Evolutionary conservation across 1,284 basidiomycete species (phyloP).

Genomic region (Tremellales sp.): DNA sequence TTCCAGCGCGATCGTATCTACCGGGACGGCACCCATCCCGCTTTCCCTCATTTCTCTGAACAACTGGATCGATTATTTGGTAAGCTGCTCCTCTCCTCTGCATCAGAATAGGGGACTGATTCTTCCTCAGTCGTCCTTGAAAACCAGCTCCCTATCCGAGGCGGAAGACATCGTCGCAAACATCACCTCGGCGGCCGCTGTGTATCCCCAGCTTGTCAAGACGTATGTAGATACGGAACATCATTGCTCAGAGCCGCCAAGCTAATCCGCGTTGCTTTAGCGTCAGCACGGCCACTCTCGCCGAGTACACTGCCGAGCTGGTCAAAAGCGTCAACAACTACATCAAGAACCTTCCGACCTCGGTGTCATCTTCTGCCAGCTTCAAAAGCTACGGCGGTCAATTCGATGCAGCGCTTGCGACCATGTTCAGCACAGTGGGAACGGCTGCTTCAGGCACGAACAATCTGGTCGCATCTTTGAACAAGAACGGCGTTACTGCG

Average conservation of each 20-base stretch:
- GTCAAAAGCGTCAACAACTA: slow-evolving; percentile 7
- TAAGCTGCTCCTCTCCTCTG: no score
- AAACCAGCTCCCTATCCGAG: no score
- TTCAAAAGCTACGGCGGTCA: slow-evolving; percentile 7
- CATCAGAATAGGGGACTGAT: no score
- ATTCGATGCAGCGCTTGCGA: slow-evolving; percentile 7
- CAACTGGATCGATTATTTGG: no score
- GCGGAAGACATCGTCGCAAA: no score
- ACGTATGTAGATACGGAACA: neutral
- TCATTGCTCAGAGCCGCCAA: slow-evolving; percentile 3
- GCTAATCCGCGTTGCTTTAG: no score
- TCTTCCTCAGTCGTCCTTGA: no score
- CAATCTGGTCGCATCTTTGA: slow-evolving; percentile 8
- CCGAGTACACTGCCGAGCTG: slow-evolving; percentile 7
- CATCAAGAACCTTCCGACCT: slow-evolving; percentile 6
- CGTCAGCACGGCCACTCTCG: slow-evolving; percentile 4
- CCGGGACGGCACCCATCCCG: no score
- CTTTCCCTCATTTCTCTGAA: no score
- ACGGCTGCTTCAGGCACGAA: slow-evolving; percentile 1
- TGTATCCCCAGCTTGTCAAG: neutral
- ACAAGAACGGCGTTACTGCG: slow-evolving; percentile 8
- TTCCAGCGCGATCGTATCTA: no score
- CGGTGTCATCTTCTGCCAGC: neutral
- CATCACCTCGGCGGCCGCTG: no score
- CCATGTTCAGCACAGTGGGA: slow-evolving; percentile 8